Evolutionary conservation across 352 stramenopile genomes (phyloP).

Genomic region (Peronospora belbahrii): DNA sequence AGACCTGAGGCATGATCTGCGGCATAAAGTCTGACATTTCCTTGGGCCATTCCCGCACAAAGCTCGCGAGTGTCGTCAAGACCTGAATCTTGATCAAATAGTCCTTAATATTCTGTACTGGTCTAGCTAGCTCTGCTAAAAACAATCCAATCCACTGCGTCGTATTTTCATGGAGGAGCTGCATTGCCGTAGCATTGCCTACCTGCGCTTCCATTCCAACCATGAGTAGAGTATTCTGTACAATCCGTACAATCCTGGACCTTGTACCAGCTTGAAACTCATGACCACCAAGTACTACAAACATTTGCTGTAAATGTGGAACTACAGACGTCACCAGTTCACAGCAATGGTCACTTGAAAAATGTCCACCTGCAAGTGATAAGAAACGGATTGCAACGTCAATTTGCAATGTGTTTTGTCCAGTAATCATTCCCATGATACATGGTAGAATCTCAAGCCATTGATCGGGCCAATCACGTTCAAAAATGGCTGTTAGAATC

Average conservation of each 20-base stretch:
- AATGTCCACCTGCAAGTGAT: conserved; percentile 58
- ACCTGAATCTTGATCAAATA: conserved; percentile 75
- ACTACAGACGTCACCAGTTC: conserved; percentile 70
- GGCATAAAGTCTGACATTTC: conserved; percentile 68
- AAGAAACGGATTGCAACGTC: conserved; percentile 72
- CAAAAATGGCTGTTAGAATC: conserved; percentile 69
- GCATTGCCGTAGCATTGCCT: conserved; percentile 45
- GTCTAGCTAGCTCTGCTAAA: conserved; percentile 37
- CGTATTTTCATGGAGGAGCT: conserved; percentile 59
- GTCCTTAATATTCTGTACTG: conserved; percentile 43
- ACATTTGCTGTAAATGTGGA: conserved; percentile 62
- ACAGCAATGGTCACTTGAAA: conserved; percentile 74
- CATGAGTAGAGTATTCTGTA: conserved; percentile 73
- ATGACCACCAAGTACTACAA: conserved; percentile 26
- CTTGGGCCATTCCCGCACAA: conserved; percentile 78
- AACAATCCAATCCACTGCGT: conserved; percentile 69
- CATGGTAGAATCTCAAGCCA: conserved; percentile 68
- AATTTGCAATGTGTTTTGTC: conserved; percentile 45
- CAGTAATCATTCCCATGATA: conserved; percentile 50
- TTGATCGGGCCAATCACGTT: conserved; percentile 79
- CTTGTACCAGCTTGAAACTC: conserved; percentile 47
- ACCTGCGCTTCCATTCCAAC: conserved; percentile 78
- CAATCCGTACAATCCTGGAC: conserved; percentile 57
- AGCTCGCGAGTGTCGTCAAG: conserved; percentile 59
- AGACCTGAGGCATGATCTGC: conserved; percentile 65